These are phyloP conservation scores for Iberis pinnata DNA, from an alignment of 345 rosid species.

Conservation along the genomic window DNA sequence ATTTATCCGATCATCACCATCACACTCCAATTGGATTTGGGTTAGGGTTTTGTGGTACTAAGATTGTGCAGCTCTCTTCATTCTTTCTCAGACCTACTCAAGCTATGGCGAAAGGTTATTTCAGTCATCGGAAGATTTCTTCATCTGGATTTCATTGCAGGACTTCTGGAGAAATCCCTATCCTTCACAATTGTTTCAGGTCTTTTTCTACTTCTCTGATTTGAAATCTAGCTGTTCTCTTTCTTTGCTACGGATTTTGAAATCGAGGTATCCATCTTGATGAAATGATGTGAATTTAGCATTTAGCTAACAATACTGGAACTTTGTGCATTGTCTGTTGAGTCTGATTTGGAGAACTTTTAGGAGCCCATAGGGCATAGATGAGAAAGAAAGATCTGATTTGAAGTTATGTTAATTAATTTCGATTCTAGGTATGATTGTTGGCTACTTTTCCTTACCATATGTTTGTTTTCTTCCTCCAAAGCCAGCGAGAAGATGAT, in stretches of 20 bases:
- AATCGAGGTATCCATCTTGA: no score
- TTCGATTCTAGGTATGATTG: neutral
- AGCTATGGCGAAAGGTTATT: slow-evolving; percentile 15
- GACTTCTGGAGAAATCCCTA: slow-evolving; percentile 42
- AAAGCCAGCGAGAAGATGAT: slow-evolving; percentile 63
- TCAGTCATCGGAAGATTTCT: slow-evolving; percentile 33
- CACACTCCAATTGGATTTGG: slow-evolving; percentile 28
- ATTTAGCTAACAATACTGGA: no score
- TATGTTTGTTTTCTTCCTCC: slow-evolving; percentile 27
- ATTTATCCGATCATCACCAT: slow-evolving; percentile 39
- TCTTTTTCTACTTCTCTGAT: slow-evolving; percentile 14
- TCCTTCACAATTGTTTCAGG: slow-evolving; percentile 53
- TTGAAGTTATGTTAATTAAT: neutral
- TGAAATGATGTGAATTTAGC: no score
- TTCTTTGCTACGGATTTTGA: no score
- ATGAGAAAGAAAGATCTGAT: neutral
- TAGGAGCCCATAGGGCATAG: no score
- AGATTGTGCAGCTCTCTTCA: slow-evolving; percentile 46
- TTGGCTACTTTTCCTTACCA: slow-evolving; percentile 27
- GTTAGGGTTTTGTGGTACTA: slow-evolving; percentile 42
- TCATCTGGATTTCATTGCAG: slow-evolving; percentile 36
- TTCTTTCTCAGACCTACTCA: slow-evolving; percentile 38
- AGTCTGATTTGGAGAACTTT: no score
- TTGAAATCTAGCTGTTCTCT: neutral
- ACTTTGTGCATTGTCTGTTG: no score